A percentile compares a stretch with the other conserved stretches of the same genome.
These are phyloP conservation scores for Camellia lanceoleosa DNA, from an alignment of 148 eudicot genomes.

Conservation along the genomic window DNA sequence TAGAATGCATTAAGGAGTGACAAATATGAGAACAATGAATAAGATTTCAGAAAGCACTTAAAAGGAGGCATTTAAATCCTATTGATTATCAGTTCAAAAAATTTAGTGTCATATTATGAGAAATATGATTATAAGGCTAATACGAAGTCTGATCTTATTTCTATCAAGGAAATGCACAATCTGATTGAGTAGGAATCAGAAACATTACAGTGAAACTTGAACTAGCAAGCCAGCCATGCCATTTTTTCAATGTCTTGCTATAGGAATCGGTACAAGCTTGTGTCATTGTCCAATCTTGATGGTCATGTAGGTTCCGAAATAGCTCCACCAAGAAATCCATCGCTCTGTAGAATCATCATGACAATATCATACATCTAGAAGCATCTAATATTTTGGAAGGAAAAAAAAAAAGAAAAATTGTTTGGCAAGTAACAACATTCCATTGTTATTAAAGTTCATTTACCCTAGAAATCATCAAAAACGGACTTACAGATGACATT, in stretches of 20 bases:
- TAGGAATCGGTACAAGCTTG: constrained; percentile 84
- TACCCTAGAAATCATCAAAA: too few relatives aligned
- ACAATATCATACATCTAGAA: not conserved
- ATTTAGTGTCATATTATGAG: not conserved
- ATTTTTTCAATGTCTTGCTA: constrained; percentile 81
- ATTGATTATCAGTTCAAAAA: not conserved
- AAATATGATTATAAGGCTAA: too few relatives aligned
- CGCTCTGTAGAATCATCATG: constrained; percentile 44
- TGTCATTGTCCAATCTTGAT: constrained; percentile 74
- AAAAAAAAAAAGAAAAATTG: not conserved
- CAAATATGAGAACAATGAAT: not conserved
- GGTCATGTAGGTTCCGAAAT: constrained; percentile 63
- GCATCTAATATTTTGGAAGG: not conserved
- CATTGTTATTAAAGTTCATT: too few relatives aligned
- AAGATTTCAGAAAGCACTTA: not conserved
- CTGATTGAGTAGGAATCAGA: not conserved
- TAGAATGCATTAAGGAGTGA: too few relatives aligned
- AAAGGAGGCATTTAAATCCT: not conserved
- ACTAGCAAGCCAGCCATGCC: constrained; percentile 98
- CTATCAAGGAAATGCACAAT: not conserved
- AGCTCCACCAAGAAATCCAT: constrained; percentile 90
- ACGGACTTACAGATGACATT: not conserved
- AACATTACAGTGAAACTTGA: constrained; percentile 73
- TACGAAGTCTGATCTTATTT: not conserved
- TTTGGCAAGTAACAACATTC: not conserved